Percentiles rank a stretch among this genome's conserved stretches.
These are phyloP conservation scores for Chaetomiaceae sp. DNA, from an alignment of 2,329 filamentous ascomycete species.

Conservation along the genomic window DNA sequence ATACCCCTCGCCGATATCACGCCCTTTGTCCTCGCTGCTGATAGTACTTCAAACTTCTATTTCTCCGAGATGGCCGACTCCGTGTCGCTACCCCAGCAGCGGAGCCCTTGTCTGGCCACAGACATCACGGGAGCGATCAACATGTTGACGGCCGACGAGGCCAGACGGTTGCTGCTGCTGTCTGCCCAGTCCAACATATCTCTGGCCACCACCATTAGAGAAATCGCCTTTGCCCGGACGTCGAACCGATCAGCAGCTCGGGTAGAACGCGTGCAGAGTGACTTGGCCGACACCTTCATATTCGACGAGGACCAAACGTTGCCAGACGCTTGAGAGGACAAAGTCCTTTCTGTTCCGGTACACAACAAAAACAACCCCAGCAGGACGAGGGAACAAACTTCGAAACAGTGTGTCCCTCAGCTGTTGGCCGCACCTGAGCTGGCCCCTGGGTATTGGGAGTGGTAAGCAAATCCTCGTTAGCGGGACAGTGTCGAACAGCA, in stretches of 20 bases:
- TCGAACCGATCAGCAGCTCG: not conserved
- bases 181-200: conserved; percentile 14
- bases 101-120: not conserved
- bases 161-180: conserved; percentile 10
- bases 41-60: not conserved
- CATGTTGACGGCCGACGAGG: conserved; percentile 13
- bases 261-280: not conserved
- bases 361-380: too few relatives aligned
- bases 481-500: too few relatives aligned
- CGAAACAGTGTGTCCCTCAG: too few relatives aligned
- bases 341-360: too few relatives aligned
- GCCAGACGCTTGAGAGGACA: not conserved
- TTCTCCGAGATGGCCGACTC: not conserved
- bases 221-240: not conserved
- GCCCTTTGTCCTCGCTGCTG: not conserved
- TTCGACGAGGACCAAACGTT: not conserved
- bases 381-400: too few relatives aligned
- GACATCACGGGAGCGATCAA: conserved; percentile 7
- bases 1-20: conserved; percentile 18
- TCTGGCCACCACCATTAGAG: conserved; percentile 11
- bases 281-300: conserved; percentile 3
- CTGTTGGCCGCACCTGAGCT: too few relatives aligned
- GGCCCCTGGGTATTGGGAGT: too few relatives aligned
- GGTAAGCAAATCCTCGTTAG: too few relatives aligned
- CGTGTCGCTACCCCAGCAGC: not conserved